Conservation (phyloP, 2,329 filamentous ascomycete species). For the Ascochyta viciae-villosae region DNA sequence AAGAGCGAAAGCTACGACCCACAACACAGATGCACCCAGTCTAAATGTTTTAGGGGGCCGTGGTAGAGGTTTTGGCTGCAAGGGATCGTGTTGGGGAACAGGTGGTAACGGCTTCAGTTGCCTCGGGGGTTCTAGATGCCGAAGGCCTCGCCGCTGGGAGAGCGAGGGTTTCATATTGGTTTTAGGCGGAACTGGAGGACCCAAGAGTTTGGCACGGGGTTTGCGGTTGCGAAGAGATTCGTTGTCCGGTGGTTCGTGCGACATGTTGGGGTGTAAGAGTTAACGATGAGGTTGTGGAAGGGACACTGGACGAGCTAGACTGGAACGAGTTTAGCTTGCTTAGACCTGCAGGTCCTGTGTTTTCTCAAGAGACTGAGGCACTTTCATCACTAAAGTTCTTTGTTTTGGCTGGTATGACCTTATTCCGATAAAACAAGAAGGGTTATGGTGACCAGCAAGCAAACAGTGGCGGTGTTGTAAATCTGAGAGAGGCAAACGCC, state of each 20-base stretch:
- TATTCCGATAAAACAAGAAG: no score
- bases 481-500: neutral
- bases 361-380: no score
- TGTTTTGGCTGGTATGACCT: no score
- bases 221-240: constrained; percentile 2
- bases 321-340: neutral
- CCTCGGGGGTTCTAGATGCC: neutral
- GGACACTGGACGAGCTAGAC: neutral
- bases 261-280: constrained; percentile 1
- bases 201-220: neutral
- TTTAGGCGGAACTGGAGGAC: constrained; percentile 12
- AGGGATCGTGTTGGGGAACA: neutral
- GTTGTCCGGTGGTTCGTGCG: neutral
- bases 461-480: neutral
- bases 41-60: constrained; percentile 8
- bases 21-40: constrained; percentile 14
- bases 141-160: constrained; percentile 2
- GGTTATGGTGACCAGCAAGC: neutral
- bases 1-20: constrained; percentile 22
- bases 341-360: no score
- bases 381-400: no score
- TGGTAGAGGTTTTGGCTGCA: constrained; percentile 22
- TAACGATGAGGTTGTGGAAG: neutral
- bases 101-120: constrained; percentile 24
- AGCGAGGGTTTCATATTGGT: neutral